Evolutionary conservation across 163 green algal genomes (phyloP).

Genomic region (Prototheca wickerhamii): DNA sequence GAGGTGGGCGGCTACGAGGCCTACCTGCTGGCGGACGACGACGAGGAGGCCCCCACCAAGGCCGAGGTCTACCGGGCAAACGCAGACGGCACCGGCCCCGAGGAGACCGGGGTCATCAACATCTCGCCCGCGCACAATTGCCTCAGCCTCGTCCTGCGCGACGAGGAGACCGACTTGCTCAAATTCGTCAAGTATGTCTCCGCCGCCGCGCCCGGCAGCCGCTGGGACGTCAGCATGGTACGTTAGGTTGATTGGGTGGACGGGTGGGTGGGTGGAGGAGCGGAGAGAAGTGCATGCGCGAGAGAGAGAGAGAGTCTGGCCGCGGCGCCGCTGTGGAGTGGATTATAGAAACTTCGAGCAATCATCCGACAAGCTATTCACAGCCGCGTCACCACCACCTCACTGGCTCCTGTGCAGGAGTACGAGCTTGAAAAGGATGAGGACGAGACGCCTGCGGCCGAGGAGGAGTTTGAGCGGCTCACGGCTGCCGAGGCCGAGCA

Average conservation of each 20-base stretch:
- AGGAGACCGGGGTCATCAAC: conserved; percentile 69
- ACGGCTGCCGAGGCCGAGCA: neutral
- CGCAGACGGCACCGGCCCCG: conserved; percentile 25
- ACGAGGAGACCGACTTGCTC: conserved; percentile 61
- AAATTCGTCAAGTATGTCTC: conserved; percentile 80
- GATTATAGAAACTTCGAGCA: neutral
- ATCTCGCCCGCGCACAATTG: conserved; percentile 64
- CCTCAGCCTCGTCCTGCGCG: conserved; percentile 72
- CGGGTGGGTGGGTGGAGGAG: neutral
- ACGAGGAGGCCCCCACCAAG: conserved; percentile 26
- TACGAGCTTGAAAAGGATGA: neutral
- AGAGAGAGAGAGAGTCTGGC: too few relatives aligned
- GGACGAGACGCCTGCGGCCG: neutral
- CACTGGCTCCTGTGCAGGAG: neutral
- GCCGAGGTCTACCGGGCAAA: conserved; percentile 30
- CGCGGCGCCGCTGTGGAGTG: neutral
- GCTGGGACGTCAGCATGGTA: conserved; percentile 44
- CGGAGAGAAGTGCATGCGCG: too few relatives aligned
- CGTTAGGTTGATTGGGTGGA: neutral
- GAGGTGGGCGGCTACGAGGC: conserved; percentile 78
- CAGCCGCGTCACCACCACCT: neutral
- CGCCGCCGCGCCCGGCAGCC: conserved; percentile 48
- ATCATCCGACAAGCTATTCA: neutral
- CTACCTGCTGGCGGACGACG: conserved; percentile 74
- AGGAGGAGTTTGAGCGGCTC: neutral